Evolutionary conservation across 345 rosid species (phyloP), one percentile per base, ranked within the genome.

Genomic region (Firmiana major): DNA sequence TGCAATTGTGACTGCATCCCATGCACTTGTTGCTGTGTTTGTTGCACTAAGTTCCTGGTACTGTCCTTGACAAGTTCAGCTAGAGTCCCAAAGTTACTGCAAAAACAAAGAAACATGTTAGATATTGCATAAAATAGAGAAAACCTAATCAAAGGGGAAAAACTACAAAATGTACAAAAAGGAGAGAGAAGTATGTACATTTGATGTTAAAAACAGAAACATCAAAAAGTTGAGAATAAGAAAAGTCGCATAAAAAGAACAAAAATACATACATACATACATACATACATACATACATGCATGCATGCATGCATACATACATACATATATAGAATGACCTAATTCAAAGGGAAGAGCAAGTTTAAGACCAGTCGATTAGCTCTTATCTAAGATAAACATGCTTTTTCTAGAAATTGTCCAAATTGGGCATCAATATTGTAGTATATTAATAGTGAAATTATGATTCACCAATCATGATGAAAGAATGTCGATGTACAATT

Each of bases 11-110:
- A 77, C 83, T 90, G 98, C 46, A 86, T 81, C 66, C 86, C 90
- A 36, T 88, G 93, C 59, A 84, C 75, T 76, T 89, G 97, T 74
- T 87, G 90, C 79, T 84, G 99, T 59, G 86, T 81, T 79, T 84
- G 90, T 54, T 86, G 92, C 66, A 79, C 77, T 54, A 81, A 26
- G 70, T 70, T 86, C 87, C 90, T 86, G 10, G 86, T 85, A 51
- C 87, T 85, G 73, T 92, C 94, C 83, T 90, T 95, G n/a, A 93
- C 89, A 83, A 92, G 90, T 82, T 92, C 97, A 57, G 86, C 88
- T 76, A 95, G 87, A 77, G 71, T 34, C 75, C 88, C 93, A 76
- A 92, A 79, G 81, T 88, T 90, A 82, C 98, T 92, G 79, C 22
- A 60, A 63, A 58, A 81, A 12, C 8, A 60, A n/a, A n/a, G 63